These are phyloP conservation scores for Starmerella floricola DNA, from an alignment of 805 yeast genomes.

Conservation along the genomic window DNA sequence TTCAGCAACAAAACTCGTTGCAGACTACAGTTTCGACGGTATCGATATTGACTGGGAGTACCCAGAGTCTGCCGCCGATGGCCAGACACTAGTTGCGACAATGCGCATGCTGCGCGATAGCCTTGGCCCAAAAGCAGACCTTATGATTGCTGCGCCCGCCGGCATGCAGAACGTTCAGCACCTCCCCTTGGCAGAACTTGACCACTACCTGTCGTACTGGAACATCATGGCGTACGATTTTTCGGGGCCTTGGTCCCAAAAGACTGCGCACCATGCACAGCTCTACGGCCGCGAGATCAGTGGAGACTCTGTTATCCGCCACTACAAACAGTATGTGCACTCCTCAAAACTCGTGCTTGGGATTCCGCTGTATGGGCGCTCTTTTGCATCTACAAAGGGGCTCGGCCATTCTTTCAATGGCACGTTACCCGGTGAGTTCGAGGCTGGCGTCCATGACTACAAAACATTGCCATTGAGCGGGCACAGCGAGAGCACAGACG, in stretches of 20 bases:
- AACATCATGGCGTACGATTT: constrained; percentile 90
- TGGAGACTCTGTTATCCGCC: constrained; percentile 38
- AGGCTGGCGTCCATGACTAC: constrained; percentile 44
- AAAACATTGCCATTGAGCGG: constrained; percentile 41
- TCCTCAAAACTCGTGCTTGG: constrained; percentile 57
- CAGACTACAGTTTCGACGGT: constrained; percentile 66
- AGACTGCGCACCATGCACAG: constrained; percentile 60
- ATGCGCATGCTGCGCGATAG: constrained; percentile 33
- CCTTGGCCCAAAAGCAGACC: constrained; percentile 33
- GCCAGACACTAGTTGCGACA: constrained; percentile 35
- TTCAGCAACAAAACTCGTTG: constrained; percentile 38
- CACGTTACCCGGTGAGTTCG: constrained; percentile 32
- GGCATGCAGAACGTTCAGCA: constrained; percentile 36
- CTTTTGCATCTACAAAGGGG: constrained; percentile 35
- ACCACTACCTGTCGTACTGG: constrained; percentile 51
- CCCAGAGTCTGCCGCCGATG: constrained; percentile 43
- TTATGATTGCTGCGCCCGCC: constrained; percentile 73
- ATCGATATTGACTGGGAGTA: constrained; percentile 94
- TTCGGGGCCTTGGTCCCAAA: constrained; percentile 60
- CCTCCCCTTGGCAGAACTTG: constrained; percentile 44
- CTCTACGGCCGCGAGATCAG: constrained; percentile 39
- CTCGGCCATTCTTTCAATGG: constrained; percentile 37
- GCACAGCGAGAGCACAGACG: constrained; percentile 42
- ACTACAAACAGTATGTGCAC: constrained; percentile 34
- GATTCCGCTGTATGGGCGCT: constrained; percentile 75